Conservation (phyloP, 1,284 basidiomycete species). For the Gymnopus androsaceus region DNA sequence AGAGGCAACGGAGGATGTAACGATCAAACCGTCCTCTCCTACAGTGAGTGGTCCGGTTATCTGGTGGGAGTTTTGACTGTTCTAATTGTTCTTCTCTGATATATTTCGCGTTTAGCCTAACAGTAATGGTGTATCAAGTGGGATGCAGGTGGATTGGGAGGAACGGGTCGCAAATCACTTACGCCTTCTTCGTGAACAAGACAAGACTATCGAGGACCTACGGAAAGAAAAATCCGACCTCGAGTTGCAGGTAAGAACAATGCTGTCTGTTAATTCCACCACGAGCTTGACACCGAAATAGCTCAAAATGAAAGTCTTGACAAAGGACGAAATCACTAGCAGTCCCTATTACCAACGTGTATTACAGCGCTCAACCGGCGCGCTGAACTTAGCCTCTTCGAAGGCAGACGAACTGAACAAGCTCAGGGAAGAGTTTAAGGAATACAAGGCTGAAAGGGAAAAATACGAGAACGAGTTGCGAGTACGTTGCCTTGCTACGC, state of each 20-base stretch:
- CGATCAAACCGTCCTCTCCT: conserved; percentile 59
- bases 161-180: conserved; percentile 43
- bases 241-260: background rate
- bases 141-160: conserved; percentile 34
- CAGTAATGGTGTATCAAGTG: conserved; percentile 30
- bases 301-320: background rate
- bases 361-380: conserved; percentile 1
- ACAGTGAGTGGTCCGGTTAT: conserved; percentile 70
- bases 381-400: background rate
- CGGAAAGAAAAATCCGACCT: background rate
- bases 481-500: conserved; percentile 32
- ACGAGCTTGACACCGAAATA: background rate
- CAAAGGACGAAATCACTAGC: background rate
- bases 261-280: background rate
- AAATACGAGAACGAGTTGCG: conserved; percentile 42
- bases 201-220: conserved; percentile 20
- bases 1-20: conserved; percentile 48
- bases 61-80: conserved; percentile 59
- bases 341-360: conserved; percentile 10
- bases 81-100: conserved; percentile 47
- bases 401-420: background rate
- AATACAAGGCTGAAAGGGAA: conserved; percentile 1
- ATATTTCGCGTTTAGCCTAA: conserved; percentile 35
- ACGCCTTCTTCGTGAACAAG: conserved; percentile 45
- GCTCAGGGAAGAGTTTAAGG: background rate